phyloP scores from a whole-genome alignment of 140 eudicot genomes.

The Senecio squalidus region DNA sequence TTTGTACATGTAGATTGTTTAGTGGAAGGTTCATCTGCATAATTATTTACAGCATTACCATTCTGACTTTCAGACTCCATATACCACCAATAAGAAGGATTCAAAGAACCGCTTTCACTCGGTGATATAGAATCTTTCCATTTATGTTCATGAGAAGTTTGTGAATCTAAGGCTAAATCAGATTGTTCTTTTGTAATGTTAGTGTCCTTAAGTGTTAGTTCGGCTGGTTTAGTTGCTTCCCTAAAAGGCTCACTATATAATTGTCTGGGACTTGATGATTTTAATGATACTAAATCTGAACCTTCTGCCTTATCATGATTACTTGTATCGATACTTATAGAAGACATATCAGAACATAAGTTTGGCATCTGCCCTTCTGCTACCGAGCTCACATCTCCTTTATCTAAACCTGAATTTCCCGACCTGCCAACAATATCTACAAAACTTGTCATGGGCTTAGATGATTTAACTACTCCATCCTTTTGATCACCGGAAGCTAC shows the following conservation, averaged over 20 bases:
- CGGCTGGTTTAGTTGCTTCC: conserved; percentile 34
- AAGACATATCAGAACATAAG: conserved; percentile 46
- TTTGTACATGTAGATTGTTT: conserved; percentile 35
- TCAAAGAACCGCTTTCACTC: conserved; percentile 18
- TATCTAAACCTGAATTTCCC: conserved; percentile 39
- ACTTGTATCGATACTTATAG: conserved; percentile 38
- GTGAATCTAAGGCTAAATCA: conserved; percentile 17
- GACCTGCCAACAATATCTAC: conserved; percentile 81
- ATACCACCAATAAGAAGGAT: conserved; percentile 25
- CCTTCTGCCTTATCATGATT: conserved; percentile 24
- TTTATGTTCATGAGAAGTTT: neutral
- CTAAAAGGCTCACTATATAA: conserved; percentile 40
- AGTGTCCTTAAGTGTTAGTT: conserved; percentile 25
- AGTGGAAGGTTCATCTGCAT: conserved; percentile 39
- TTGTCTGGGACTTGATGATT: conserved; percentile 25
- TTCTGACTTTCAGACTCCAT: conserved; percentile 28
- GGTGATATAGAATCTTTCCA: conserved; percentile 13
- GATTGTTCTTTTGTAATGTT: conserved; percentile 29
- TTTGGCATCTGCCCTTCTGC: conserved; percentile 35
- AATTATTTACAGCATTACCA: conserved; percentile 37
- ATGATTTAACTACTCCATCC: conserved; percentile 33
- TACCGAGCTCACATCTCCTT: conserved; percentile 33
- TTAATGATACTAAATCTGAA: conserved; percentile 27
- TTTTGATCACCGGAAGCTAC: conserved; percentile 32
- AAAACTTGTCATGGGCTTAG: conserved; percentile 58